These are phyloP conservation scores for Puccinia triticina DNA, from an alignment of 1,284 basidiomycete genomes.

Conservation along the genomic window DNA sequence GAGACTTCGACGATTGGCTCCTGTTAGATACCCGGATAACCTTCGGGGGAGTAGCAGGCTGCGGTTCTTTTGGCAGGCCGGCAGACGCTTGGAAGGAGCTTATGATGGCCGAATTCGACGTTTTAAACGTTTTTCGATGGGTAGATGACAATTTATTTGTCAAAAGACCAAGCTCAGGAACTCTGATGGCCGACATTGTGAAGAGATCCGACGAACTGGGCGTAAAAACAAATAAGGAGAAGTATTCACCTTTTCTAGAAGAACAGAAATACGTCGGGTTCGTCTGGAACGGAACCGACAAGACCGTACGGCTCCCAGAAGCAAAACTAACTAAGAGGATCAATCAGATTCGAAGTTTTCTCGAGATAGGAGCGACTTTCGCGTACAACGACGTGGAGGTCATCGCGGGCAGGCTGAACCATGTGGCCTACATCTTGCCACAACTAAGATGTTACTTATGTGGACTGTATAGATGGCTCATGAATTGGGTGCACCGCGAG, in stretches of 20 bases:
- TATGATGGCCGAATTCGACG: background rate
- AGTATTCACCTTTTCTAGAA: no score
- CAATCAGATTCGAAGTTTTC: background rate
- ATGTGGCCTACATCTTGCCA: no score
- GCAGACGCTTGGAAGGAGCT: constrained; percentile 16
- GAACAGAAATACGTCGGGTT: no score
- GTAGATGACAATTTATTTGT: constrained; percentile 17
- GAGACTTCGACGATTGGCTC: background rate
- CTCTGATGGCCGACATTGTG: background rate
- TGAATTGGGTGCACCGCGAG: background rate
- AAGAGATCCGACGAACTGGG: no score
- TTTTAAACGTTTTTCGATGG: background rate
- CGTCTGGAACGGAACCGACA: no score
- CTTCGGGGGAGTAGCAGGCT: background rate
- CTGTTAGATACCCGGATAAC: constrained; percentile 6
- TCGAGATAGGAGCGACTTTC: background rate
- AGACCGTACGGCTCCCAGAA: background rate
- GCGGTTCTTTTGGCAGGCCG: background rate
- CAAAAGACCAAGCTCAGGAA: background rate
- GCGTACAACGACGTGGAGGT: background rate
- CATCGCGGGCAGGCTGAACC: background rate
- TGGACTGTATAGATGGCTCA: background rate
- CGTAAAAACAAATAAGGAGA: no score
- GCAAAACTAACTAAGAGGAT: background rate
- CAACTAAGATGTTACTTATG: no score